phyloP scores from a whole-genome alignment of 2,329 filamentous ascomycete species.

The Paramyrothecium sp. region DNA sequence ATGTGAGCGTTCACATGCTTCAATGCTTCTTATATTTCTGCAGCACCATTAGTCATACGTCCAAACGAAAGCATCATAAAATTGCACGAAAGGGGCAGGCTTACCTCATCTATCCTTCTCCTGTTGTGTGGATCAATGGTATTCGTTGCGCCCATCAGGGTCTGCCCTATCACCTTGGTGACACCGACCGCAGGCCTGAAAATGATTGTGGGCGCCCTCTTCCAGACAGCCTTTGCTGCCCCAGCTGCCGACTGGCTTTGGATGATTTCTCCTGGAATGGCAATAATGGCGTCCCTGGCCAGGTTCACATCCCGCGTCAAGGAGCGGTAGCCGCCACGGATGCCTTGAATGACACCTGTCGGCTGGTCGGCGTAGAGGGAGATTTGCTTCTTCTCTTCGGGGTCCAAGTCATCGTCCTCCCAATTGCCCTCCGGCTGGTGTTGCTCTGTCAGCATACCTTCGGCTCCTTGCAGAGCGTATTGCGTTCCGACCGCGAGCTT shows the following conservation, averaged over 20 bases:
- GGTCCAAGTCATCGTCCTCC: slow-evolving; percentile 62
- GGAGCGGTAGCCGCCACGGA: slow-evolving; percentile 78
- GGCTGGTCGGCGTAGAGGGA: slow-evolving; percentile 95
- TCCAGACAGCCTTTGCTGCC: slow-evolving; percentile 74
- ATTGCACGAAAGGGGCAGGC: slow-evolving; percentile 35
- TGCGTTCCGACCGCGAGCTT: slow-evolving; percentile 95
- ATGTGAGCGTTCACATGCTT: slow-evolving; percentile 2
- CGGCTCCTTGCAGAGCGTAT: slow-evolving; percentile 85
- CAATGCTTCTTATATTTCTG: slow-evolving; percentile 51
- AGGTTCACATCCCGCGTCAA: slow-evolving; percentile 84
- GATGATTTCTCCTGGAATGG: slow-evolving; percentile 87
- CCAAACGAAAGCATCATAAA: background rate
- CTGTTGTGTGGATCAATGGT: slow-evolving; percentile 80
- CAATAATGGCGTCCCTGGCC: slow-evolving; percentile 88
- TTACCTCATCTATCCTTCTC: slow-evolving; percentile 83
- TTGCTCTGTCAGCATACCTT: slow-evolving; percentile 66
- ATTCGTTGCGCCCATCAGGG: slow-evolving; percentile 89
- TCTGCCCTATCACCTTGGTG: slow-evolving; percentile 83
- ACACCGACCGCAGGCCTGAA: slow-evolving; percentile 88
- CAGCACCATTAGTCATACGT: slow-evolving; percentile 9
- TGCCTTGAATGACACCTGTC: slow-evolving; percentile 79
- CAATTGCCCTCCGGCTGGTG: slow-evolving; percentile 38
- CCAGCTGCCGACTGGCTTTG: slow-evolving; percentile 80
- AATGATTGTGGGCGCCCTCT: slow-evolving; percentile 87
- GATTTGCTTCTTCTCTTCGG: slow-evolving; percentile 74